These are phyloP conservation scores for Colletotrichum trifolii DNA, from an alignment of 2,329 filamentous ascomycete species.

Conservation along the genomic window DNA sequence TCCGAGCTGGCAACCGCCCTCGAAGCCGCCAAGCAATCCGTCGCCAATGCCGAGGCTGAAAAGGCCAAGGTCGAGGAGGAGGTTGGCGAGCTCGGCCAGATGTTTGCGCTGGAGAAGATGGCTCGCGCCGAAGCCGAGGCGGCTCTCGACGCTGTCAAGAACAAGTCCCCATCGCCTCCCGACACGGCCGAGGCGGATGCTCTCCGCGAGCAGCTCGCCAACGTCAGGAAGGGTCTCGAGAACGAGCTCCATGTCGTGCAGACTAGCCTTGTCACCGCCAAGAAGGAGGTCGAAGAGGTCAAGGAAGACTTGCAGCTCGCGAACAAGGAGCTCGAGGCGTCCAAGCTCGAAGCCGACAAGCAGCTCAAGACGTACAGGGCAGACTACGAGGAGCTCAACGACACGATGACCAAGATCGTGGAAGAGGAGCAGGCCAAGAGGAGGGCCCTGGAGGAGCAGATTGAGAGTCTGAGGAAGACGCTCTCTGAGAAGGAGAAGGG, in stretches of 20 bases:
- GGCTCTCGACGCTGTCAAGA: constrained; percentile 69
- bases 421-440: constrained; percentile 68
- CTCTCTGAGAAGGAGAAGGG: constrained; percentile 60
- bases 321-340: constrained; percentile 64
- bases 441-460: constrained; percentile 62
- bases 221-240: constrained; percentile 59
- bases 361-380: constrained; percentile 65
- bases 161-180: constrained; percentile 60
- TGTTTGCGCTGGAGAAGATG: constrained; percentile 70
- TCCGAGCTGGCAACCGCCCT: constrained; percentile 49
- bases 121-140: constrained; percentile 69
- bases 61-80: constrained; percentile 60
- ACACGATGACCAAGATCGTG: constrained; percentile 69
- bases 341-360: constrained; percentile 61
- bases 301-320: constrained; percentile 59
- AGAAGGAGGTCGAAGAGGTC: constrained; percentile 45
- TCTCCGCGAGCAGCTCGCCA: constrained; percentile 61
- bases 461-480: constrained; percentile 57
- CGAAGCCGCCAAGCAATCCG: constrained; percentile 45
- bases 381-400: constrained; percentile 73
- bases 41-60: constrained; percentile 46
- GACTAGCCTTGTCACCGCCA: constrained; percentile 49
- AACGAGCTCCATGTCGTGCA: constrained; percentile 51
- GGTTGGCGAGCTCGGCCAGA: constrained; percentile 60
- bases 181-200: constrained; percentile 66